Base-by-base conservation (phyloP, 2,329 filamentous ascomycete species). In the Ophiostoma angusticollis region DNA sequence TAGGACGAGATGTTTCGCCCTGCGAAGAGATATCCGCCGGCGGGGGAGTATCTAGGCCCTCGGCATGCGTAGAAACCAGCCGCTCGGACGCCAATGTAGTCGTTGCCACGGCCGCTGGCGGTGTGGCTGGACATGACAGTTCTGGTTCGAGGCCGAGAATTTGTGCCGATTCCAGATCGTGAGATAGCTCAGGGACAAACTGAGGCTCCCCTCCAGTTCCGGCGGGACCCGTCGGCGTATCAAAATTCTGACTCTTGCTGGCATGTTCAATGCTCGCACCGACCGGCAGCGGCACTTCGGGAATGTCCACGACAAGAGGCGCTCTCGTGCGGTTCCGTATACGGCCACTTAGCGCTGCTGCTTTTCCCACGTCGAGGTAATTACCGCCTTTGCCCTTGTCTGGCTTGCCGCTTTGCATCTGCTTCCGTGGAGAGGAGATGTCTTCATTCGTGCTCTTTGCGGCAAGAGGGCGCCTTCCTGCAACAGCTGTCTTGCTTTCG, bases 371-470 rank as follows among this genome's bases (percentile, higher is more conserved):
- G 18, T 45, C 42, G 4, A 12, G n/a, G 14, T 27, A n/a, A 33
- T 39, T 4, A 48, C 35, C 5, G 54, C 52, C 39, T 23, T 47
- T 38, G 6, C 42, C 27, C n/a, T 47, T 45, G n/a, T n/a, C n/a
- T 16, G 24, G 32, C 9, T 53, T 42, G 48, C 54, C n/a, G 40
- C 43, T 38, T 62, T 67, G 2, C 3, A 45, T 47, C 3, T 35
- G 41, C 52, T 78, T 78, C 50, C 65, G 72, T 0, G 74, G 74
- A 2, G 76, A 78, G 22, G 62, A 60, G 31, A 80, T 51, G 47
- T 72, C 67, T 40, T 74, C 64, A 49, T 78, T 78, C 13, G 70
- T 68, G 55, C 62, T 79, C 57, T 79, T 80, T 32, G 62, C 60
- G 7, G 64, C 58, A 9, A 77, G 57, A 1, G 72, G 67, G 41